A percentile compares a stretch with the other conserved stretches of the same genome.
These are phyloP conservation scores for Rhamnella rubrinervis DNA, from an alignment of 331 rosid genomes.

Conservation along the genomic window DNA sequence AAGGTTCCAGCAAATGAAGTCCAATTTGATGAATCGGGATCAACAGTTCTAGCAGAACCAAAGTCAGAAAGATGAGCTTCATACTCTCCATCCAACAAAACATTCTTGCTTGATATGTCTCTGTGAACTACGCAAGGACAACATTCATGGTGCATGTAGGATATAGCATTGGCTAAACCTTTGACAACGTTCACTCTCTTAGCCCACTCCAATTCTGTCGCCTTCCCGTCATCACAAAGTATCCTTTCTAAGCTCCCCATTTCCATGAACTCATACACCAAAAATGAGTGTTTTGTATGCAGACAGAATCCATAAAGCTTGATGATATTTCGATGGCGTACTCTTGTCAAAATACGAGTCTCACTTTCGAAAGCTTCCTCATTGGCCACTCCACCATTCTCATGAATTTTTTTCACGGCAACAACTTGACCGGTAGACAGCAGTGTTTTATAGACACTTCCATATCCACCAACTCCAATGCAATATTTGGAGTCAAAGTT, in stretches of 20 bases:
- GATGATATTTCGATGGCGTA: constrained; percentile 25
- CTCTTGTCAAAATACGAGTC: not conserved
- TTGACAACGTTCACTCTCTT: constrained; percentile 34
- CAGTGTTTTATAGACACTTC: constrained; percentile 39
- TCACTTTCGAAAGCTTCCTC: constrained; percentile 7
- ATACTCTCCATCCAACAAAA: too few species aligned
- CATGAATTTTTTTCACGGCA: constrained; percentile 30
- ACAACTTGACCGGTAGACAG: constrained; percentile 7
- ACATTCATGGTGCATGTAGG: constrained; percentile 28
- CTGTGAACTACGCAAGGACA: too few species aligned
- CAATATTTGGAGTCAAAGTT: constrained; percentile 18
- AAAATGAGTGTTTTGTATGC: not conserved
- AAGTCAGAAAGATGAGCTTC: too few species aligned
- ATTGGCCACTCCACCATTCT: not conserved
- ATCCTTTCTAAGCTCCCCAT: constrained; percentile 29
- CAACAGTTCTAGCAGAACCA: too few species aligned
- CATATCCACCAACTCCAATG: constrained; percentile 40
- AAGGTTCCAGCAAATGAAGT: too few species aligned
- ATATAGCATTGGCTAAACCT: constrained; percentile 39
- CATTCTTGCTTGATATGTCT: too few species aligned
- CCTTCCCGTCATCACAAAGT: constrained; percentile 15
- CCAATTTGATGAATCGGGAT: too few species aligned
- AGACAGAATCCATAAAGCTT: constrained; percentile 34
- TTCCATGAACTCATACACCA: constrained; percentile 27
- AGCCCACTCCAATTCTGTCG: constrained; percentile 26